phyloP scores from a whole-genome alignment of 441 rosid genomes.

The Cnidoscolus chayamansa region DNA sequence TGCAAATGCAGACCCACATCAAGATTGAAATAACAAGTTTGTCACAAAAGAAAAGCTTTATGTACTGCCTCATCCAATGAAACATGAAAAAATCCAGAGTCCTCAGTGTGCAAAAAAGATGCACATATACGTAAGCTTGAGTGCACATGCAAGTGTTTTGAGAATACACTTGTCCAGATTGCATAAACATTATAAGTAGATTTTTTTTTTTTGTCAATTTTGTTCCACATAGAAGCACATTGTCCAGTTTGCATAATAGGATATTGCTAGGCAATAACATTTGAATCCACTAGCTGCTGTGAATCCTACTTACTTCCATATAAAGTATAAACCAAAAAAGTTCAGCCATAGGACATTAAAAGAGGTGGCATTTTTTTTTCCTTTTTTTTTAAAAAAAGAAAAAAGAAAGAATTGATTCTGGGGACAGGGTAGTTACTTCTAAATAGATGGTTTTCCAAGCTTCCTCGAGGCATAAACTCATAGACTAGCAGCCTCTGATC shows the following conservation, averaged over 20 bases:
- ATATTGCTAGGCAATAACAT: background rate
- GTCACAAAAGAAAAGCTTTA: background rate
- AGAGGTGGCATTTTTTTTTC: background rate
- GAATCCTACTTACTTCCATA: background rate
- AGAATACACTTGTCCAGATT: background rate
- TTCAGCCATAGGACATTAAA: slow-evolving; percentile 1
- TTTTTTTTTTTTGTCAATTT: background rate
- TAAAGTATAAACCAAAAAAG: slow-evolving; percentile 2
- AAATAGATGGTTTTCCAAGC: slow-evolving; percentile 95
- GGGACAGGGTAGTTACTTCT: slow-evolving; percentile 47
- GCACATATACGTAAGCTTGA: background rate
- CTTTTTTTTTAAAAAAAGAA: no score
- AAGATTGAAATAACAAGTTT: background rate
- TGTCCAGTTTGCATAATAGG: background rate
- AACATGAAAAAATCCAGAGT: background rate
- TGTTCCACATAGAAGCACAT: background rate
- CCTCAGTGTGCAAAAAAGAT: background rate
- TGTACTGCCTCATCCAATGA: background rate
- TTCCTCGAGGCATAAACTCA: slow-evolving; percentile 97
- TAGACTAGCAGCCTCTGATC: slow-evolving; percentile 91
- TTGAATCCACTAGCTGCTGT: no score
- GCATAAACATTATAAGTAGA: background rate
- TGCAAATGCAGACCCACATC: background rate
- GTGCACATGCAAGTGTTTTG: background rate
- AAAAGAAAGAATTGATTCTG: background rate